Percentiles rank a stretch among this genome's conserved stretches.
Evolutionary conservation across 2,329 filamentous ascomycete species (phyloP).

Genomic region (Ceratocystis diversiconidia): DNA sequence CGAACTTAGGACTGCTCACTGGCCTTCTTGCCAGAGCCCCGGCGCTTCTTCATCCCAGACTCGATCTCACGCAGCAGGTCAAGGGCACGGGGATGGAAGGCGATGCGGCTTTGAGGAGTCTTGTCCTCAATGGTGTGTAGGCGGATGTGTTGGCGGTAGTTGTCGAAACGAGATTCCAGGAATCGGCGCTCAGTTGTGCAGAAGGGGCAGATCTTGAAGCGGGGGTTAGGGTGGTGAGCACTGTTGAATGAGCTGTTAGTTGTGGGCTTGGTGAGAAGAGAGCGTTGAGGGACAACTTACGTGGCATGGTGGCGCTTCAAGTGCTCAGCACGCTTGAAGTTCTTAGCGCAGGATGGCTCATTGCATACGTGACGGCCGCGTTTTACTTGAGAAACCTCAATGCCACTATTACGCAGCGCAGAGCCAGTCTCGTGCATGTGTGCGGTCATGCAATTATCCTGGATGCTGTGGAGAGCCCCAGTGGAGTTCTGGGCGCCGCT

Average conservation of each 20-base stretch:
- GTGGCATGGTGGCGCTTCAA: constrained; percentile 40
- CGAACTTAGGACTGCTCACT: constrained; percentile 10
- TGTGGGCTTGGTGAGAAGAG: neutral
- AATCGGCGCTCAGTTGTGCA: constrained; percentile 18
- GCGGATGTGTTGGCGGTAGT: constrained; percentile 28
- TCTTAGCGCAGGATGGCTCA: constrained; percentile 33
- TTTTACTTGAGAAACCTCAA: constrained; percentile 18
- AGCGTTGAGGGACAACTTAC: constrained; percentile 26
- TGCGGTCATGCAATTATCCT: neutral
- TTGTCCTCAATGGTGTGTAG: constrained; percentile 25
- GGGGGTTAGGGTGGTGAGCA: constrained; percentile 17
- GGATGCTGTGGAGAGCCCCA: constrained; percentile 4
- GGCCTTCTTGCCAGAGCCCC: constrained; percentile 17
- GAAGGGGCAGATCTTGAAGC: constrained; percentile 17
- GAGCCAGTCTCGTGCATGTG: constrained; percentile 13
- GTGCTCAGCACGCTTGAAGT: constrained; percentile 40
- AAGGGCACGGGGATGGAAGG: constrained; percentile 24
- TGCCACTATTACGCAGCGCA: constrained; percentile 12
- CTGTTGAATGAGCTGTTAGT: constrained; percentile 7
- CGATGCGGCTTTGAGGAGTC: constrained; percentile 23
- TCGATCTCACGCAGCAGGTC: constrained; percentile 19
- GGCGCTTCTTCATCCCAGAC: constrained; percentile 18
- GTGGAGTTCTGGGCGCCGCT: constrained; percentile 6
- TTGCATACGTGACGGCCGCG: constrained; percentile 33
- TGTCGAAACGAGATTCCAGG: constrained; percentile 25